A percentile compares a stretch with the other conserved stretches of the same genome.
Conservation (phyloP, 2,329 filamentous ascomycete genomes). For the Neonectria hederae region DNA sequence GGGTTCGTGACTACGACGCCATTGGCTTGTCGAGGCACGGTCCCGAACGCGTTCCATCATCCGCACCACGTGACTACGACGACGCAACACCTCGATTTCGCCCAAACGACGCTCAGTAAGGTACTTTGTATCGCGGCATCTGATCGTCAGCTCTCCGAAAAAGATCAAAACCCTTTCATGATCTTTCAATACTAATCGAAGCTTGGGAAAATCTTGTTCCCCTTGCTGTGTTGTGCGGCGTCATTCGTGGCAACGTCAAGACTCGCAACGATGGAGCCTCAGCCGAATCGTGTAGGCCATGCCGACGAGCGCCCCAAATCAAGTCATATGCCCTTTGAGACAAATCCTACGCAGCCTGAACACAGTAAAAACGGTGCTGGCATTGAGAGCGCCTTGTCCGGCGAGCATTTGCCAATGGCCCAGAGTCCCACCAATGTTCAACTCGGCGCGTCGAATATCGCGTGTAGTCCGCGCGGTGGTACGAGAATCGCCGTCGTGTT, state of each 20-base stretch:
- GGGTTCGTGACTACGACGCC: no score
- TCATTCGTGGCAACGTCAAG: no score
- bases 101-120: not conserved
- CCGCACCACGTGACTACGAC: not conserved
- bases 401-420: conserved; percentile 17
- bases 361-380: conserved; percentile 25
- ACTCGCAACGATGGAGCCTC: conserved; percentile 18
- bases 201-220: not conserved
- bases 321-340: not conserved
- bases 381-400: conserved; percentile 35
- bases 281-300: conserved; percentile 7
- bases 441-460: not conserved
- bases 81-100: not conserved
- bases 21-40: not conserved
- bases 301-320: not conserved
- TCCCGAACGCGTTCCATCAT: not conserved
- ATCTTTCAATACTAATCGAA: not conserved
- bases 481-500: conserved; percentile 37
- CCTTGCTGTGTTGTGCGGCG: not conserved
- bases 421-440: not conserved
- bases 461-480: not conserved
- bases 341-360: conserved; percentile 5
- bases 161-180: not conserved
- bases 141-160: no score
- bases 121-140: not conserved